Evolutionary conservation across 1,284 basidiomycete genomes (phyloP).

Genomic region (Boletus mariae): DNA sequence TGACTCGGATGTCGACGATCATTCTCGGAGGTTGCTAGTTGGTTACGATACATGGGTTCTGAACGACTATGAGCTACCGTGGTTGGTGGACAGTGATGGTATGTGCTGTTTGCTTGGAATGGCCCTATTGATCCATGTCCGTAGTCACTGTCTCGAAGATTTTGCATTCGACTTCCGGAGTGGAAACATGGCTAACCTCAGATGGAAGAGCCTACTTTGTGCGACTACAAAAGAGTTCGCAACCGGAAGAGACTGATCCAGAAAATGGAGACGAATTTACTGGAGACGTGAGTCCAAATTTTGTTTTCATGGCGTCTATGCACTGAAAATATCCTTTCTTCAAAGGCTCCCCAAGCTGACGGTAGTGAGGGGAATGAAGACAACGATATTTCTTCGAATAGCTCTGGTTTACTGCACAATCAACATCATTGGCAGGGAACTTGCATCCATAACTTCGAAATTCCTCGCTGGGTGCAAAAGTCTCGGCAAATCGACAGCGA

Average conservation of each 20-base stretch:
- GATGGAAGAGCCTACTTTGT: constrained; percentile 79
- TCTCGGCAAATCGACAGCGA: constrained; percentile 51
- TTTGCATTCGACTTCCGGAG: constrained; percentile 50
- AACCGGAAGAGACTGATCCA: constrained; percentile 6
- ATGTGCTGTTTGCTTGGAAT: constrained; percentile 18
- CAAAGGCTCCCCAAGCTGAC: constrained; percentile 12
- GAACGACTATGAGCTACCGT: constrained; percentile 65
- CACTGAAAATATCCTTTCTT: constrained; percentile 2
- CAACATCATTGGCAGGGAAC: constrained; percentile 58
- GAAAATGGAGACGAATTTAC: constrained; percentile 9
- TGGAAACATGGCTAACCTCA: constrained; percentile 79
- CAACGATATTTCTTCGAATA: constrained; percentile 7
- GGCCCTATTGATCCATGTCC: neutral
- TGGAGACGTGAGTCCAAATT: constrained; percentile 16
- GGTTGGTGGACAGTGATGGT: constrained; percentile 72
- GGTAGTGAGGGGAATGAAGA: constrained; percentile 7
- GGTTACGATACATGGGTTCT: constrained; percentile 71
- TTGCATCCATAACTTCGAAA: constrained; percentile 63
- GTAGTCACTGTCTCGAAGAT: constrained; percentile 62
- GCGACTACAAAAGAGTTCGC: constrained; percentile 45
- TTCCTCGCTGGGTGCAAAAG: constrained; percentile 74
- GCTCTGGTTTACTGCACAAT: constrained; percentile 15
- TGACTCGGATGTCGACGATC: constrained; percentile 37
- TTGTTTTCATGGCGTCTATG: neutral
- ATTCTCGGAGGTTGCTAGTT: constrained; percentile 25